Conservation (phyloP, 1,139 yeast species). For the Ashbya aceris region DNA sequence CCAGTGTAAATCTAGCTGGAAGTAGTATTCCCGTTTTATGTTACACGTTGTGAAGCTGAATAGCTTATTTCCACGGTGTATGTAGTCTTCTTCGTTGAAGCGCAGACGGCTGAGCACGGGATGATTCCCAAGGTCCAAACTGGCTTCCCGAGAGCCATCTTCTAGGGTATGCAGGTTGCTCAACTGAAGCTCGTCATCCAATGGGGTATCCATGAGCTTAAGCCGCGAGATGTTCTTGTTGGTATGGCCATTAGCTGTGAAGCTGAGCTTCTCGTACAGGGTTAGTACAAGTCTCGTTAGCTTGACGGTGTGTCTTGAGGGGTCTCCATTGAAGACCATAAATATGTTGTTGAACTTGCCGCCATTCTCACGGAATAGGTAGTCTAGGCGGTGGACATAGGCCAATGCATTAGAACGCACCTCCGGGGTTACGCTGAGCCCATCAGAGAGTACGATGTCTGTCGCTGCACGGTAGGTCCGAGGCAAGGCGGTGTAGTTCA, state of each 20-base stretch:
- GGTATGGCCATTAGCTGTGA: slow-evolving; percentile 22
- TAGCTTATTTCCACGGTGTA: slow-evolving; percentile 25
- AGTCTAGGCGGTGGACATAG: slow-evolving; percentile 18
- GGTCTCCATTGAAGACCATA: slow-evolving; percentile 13
- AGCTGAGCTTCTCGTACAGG: slow-evolving; percentile 20
- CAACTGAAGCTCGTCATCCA: not conserved
- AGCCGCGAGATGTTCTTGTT: slow-evolving; percentile 23
- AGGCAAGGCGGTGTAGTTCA: not conserved
- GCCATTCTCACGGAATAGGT: slow-evolving; percentile 19
- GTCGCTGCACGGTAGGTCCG: not conserved
- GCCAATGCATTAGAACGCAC: slow-evolving; percentile 18
- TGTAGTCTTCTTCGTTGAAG: slow-evolving; percentile 26
- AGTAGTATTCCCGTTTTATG: slow-evolving; percentile 20
- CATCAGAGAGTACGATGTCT: not conserved
- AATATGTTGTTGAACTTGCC: slow-evolving; percentile 21
- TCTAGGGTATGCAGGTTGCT: slow-evolving; percentile 4
- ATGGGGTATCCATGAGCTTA: slow-evolving; percentile 14
- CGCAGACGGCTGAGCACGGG: slow-evolving; percentile 15
- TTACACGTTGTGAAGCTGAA: slow-evolving; percentile 26
- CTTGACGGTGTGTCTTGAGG: slow-evolving; percentile 8
- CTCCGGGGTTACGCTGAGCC: slow-evolving; percentile 6
- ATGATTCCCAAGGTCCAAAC: slow-evolving; percentile 17
- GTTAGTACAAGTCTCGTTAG: slow-evolving; percentile 19
- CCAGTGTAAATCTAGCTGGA: slow-evolving; percentile 23
- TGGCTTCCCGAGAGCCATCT: slow-evolving; percentile 16